Evolutionary conservation across 148 eudicot species (phyloP).

Genomic region (Diospyros lotus): DNA sequence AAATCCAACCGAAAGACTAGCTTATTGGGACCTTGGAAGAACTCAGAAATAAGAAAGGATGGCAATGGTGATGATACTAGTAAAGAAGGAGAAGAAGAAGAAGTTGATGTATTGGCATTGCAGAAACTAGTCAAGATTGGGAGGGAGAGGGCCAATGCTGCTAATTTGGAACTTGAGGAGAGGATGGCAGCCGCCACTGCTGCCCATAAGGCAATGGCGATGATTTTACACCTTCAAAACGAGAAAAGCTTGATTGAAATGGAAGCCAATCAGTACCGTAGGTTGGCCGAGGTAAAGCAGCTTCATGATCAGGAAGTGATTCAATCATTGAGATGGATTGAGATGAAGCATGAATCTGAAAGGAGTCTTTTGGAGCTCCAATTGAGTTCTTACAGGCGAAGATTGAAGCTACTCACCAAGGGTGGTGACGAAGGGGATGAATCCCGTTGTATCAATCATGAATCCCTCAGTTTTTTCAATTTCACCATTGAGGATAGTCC

Average conservation of each 20-base stretch:
- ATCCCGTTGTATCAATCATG: slow-evolving; percentile 23
- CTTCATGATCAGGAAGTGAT: slow-evolving; percentile 77
- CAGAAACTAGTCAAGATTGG: slow-evolving; percentile 59
- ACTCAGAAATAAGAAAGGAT: slow-evolving; percentile 20
- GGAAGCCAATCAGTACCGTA: slow-evolving; percentile 51
- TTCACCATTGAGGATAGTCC: slow-evolving; percentile 22
- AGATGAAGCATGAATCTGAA: slow-evolving; percentile 54
- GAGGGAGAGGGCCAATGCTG: slow-evolving; percentile 38
- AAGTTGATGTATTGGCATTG: slow-evolving; percentile 47
- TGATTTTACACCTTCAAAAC: slow-evolving; percentile 76
- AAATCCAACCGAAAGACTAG: not conserved
- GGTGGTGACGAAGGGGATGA: slow-evolving; percentile 43
- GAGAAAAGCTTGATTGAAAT: slow-evolving; percentile 67
- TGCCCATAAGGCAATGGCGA: slow-evolving; percentile 82
- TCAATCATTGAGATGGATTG: slow-evolving; percentile 62
- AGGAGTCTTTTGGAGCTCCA: slow-evolving; percentile 52
- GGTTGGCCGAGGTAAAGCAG: slow-evolving; percentile 65
- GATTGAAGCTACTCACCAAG: slow-evolving; percentile 24
- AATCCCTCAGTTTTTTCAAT: slow-evolving; percentile 27
- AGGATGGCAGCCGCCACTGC: slow-evolving; percentile 67
- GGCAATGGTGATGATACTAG: slow-evolving; percentile 10
- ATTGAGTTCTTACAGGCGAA: slow-evolving; percentile 40
- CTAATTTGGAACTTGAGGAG: slow-evolving; percentile 63
- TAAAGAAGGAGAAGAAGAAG: slow-evolving; percentile 41
- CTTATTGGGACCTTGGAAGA: not conserved